Base-by-base conservation (phyloP, 2,329 filamentous ascomycete genomes). In the Gaeumannomyces sp. region DNA sequence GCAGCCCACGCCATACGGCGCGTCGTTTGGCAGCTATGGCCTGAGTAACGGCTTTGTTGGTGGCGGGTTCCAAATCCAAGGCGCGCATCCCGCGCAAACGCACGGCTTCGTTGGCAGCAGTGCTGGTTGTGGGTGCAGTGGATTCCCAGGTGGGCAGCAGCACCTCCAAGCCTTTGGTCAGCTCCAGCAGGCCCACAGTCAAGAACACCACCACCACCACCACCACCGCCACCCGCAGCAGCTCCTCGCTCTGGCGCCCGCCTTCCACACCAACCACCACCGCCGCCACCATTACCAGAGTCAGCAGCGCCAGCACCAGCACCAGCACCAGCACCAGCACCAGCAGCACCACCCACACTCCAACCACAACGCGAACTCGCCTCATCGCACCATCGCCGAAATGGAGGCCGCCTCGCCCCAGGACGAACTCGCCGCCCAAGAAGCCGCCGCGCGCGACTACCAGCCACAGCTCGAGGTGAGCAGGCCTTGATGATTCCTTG, bases 391-490 rank as follows among this genome's bases (percentile, higher is more conserved):
- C 56, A 22, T 58, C 62, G 38, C 65, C 50, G n/a, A 64, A 31
- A 80, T 80, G 78, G 76, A 79, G 60, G 71, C 50, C 72, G 61
- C 68, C 58, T 68, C 68, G 60, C 60, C 71, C 19, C 69, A 68
- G 59, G 75, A 80, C 68, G 82, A 83, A 67, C 75, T 86, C 64
- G 80, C 78, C 57, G 85, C 84, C 63, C 85, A 89, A 73, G 84
- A 88, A 73, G 83, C 82, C 60, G 81, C 86, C 35, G 86, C 86
- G 13, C 77, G 82, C 65, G 81, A 85, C 56, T 89, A 86, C 71
- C 81, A 83, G 66, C 84, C 85, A 8, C 76, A 81, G n/a, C 75
- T 84, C 58, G 76, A 84, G 76, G 86, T 87, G 76, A 71, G 79
- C 72, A 64, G 28, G 59, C 59, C 25, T n/a, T 31, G 56, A 35